These are phyloP conservation scores for Brassica cretica DNA, from an alignment of 345 rosid genomes.

Conservation along the genomic window DNA sequence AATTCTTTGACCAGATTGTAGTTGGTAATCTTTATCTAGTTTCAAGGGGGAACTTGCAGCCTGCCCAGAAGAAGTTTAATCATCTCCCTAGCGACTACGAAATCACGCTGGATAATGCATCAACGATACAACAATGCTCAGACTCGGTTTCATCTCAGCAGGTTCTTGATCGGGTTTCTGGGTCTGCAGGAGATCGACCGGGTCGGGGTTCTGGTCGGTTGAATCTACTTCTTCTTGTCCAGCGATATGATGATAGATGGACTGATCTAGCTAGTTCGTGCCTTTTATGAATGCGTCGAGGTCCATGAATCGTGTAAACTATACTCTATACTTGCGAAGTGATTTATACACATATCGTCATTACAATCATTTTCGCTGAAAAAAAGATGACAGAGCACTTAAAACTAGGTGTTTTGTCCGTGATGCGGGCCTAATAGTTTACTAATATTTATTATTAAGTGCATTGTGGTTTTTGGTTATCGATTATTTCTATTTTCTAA, in stretches of 20 bases:
- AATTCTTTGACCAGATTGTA: constrained; percentile 75
- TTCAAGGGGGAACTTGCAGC: constrained; percentile 68
- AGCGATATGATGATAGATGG: neutral
- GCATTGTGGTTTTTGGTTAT: no score
- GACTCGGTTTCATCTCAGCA: constrained; percentile 25
- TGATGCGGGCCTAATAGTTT: no score
- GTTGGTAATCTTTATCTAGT: constrained; percentile 68
- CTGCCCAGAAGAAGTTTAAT: constrained; percentile 81
- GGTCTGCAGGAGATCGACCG: constrained; percentile 8
- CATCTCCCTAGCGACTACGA: constrained; percentile 82
- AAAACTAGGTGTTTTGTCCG: no score
- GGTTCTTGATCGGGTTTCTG: constrained; percentile 16
- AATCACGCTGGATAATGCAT: constrained; percentile 59
- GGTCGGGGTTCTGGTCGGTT: constrained; percentile 13
- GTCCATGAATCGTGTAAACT: constrained; percentile 27
- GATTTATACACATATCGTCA: no score
- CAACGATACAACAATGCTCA: constrained; percentile 65
- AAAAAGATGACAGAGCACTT: no score
- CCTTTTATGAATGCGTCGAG: constrained; percentile 17
- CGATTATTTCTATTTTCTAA: no score
- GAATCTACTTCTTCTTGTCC: neutral
- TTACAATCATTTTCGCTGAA: no score
- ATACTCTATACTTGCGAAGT: no score
- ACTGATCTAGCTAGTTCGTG: neutral
- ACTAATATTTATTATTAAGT: no score